A percentile compares a stretch with the other conserved stretches of the same genome.
These are phyloP conservation scores for Tolypocladium cylindrosporum DNA, from an alignment of 2,329 filamentous ascomycete species.

Conservation along the genomic window DNA sequence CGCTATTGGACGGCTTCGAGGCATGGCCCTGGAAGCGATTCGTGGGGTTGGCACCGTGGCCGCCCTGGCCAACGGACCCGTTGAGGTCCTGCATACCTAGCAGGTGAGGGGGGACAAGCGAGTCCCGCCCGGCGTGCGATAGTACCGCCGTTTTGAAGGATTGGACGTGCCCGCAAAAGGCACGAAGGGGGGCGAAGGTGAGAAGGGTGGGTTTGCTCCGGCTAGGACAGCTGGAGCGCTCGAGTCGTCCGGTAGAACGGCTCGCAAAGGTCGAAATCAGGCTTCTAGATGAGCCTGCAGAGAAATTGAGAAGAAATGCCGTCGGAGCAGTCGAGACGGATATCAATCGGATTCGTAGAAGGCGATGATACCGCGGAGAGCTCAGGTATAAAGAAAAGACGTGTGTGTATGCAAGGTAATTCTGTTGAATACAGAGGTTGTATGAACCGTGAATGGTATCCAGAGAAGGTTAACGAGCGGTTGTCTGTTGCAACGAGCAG, in stretches of 20 bases:
- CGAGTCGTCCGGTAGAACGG: background rate
- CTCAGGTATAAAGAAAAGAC: background rate
- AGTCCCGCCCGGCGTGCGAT: constrained; percentile 71
- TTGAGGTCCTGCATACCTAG: constrained; percentile 89
- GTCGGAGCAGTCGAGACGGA: background rate
- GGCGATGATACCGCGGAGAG: background rate
- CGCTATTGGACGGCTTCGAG: constrained; percentile 73
- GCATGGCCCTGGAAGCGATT: constrained; percentile 59
- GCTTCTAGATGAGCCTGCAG: background rate
- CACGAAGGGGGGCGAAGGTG: constrained; percentile 27
- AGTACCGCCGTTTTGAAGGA: constrained; percentile 72
- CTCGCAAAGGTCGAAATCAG: background rate
- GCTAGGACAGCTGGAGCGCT: background rate
- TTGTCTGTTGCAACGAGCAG: background rate
- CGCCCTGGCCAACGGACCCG: constrained; percentile 39
- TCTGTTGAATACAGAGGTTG: constrained; percentile 4
- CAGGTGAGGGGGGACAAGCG: constrained; percentile 74
- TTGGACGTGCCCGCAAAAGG: constrained; percentile 45
- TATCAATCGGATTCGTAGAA: background rate
- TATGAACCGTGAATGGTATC: background rate
- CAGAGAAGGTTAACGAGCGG: background rate
- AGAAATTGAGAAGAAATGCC: background rate
- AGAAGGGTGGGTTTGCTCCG: background rate
- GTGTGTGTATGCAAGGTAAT: constrained; percentile 6
- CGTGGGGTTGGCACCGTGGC: constrained; percentile 34